Percentiles rank a stretch among this genome's conserved stretches.
Conservation (phyloP, 2,329 filamentous ascomycete genomes). For the Lizonia empirigonia region DNA sequence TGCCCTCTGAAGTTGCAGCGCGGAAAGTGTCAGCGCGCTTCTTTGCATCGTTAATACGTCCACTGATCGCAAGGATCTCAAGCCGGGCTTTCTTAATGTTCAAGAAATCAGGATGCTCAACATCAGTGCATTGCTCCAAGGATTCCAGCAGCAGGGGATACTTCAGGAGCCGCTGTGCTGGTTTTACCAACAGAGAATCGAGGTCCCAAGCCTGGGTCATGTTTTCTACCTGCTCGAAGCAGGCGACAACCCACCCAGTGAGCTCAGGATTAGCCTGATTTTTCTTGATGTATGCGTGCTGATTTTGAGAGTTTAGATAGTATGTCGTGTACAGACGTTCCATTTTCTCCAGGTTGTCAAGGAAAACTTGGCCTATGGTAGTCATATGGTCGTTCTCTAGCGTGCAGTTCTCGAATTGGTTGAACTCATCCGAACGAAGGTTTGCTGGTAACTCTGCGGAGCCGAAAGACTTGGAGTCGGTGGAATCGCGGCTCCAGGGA, state of each 20-base stretch:
- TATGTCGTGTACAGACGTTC: conserved; percentile 70
- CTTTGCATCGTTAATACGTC: conserved; percentile 89
- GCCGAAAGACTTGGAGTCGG: conserved; percentile 24
- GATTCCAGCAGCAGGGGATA: conserved; percentile 87
- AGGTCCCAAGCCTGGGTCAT: conserved; percentile 93
- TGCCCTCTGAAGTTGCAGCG: conserved; percentile 42
- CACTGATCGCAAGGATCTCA: conserved; percentile 66
- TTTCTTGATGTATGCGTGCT: conserved; percentile 65
- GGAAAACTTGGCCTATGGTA: conserved; percentile 64
- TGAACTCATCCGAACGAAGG: conserved; percentile 27
- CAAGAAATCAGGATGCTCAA: conserved; percentile 80
- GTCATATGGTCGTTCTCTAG: conserved; percentile 63
- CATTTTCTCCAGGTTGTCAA: conserved; percentile 62
- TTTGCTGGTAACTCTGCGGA: conserved; percentile 25
- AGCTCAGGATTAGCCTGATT: conserved; percentile 62
- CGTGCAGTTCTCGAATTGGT: conserved; percentile 41
- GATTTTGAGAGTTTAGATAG: conserved; percentile 67
- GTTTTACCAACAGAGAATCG: conserved; percentile 95
- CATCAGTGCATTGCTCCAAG: conserved; percentile 77
- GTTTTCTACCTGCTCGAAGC: conserved; percentile 88
- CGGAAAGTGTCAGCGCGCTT: conserved; percentile 87
- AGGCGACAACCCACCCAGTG: conserved; percentile 86
- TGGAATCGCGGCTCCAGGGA: conserved; percentile 33
- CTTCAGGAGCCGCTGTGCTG: conserved; percentile 91
- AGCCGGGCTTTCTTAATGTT: conserved; percentile 74